These are phyloP conservation scores for Saturnispora quitensis DNA, from an alignment of 805 yeast species.

Conservation along the genomic window DNA sequence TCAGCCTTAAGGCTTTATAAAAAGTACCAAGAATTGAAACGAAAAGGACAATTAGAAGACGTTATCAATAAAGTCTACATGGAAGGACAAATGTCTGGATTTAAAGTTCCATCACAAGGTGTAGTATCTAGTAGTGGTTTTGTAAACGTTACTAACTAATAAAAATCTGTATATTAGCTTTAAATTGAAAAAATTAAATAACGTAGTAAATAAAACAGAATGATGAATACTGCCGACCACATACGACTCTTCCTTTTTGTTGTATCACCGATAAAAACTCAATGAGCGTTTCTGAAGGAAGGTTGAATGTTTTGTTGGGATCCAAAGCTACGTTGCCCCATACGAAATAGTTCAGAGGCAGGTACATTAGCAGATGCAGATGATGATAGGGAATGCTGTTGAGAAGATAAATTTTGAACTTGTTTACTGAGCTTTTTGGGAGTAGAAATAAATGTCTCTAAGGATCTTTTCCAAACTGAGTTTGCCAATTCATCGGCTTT, in stretches of 20 bases:
- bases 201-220: too few relatives aligned
- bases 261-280: not conserved
- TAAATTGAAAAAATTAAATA: not conserved
- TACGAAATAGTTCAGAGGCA: slow-evolving; percentile 4
- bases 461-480: slow-evolving; percentile 12
- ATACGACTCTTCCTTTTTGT: too few relatives aligned
- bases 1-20: slow-evolving; percentile 75
- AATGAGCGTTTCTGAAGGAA: not conserved
- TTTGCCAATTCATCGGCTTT: slow-evolving; percentile 5
- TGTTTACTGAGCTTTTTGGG: not conserved
- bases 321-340: slow-evolving; percentile 8
- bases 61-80: slow-evolving; percentile 58
- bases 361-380: not conserved
- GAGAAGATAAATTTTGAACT: not conserved
- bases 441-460: not conserved
- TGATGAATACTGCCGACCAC: too few relatives aligned
- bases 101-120: slow-evolving; percentile 35
- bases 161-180: slow-evolving; percentile 3
- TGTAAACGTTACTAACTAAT: not conserved
- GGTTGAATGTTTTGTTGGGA: not conserved
- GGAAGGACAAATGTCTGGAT: slow-evolving; percentile 54
- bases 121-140: not conserved
- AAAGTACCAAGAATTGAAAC: slow-evolving; percentile 55
- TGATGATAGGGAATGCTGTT: not conserved
- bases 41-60: slow-evolving; percentile 49